Base-by-base conservation (phyloP, 192 early-diverging fungal species). In the Podila epigama region DNA sequence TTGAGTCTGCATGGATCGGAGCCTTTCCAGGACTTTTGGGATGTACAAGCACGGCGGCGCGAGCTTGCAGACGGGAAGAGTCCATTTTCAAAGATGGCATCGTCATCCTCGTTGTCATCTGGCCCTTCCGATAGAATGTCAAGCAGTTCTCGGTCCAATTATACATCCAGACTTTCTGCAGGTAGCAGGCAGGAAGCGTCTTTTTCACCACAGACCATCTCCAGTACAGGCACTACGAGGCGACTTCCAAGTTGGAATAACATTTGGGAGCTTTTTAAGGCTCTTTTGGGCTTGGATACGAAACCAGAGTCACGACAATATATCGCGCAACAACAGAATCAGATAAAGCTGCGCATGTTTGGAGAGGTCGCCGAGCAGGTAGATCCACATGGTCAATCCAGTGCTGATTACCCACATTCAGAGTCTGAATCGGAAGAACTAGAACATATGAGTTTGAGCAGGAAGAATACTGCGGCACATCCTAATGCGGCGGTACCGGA, bases 1-100 rank as follows among this genome's bases (percentile, higher is more conserved):
- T 51, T 77, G 13, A 77, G 60, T n/a, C 44, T 77, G 33, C 73
- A 77, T 44, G 73, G 73, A 16, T 66, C 73, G 9, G 65, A 77
- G 34, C 48, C 65, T 2, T 77, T 77, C 40, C 32, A 58, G 28
- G 32, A 51, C 40, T 50, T 77, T 0, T 77, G 73, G 73, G 65
- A 68, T 60, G 66, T 68, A 20, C 73, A 64, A 31, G 68, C 63
- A 33, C 60, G 73, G 9, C 65, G 66, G 3, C 73, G 66, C 11
- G 73, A 77, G 40, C 20, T 77, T 59, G 41, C 60, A 7, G 73
- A 77, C 22, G 73, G 70, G 6, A 62, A 50, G 6, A 61, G 35
- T 35, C 28, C 63, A 0, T 66, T 75, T 39, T 66, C 70, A 44
- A 58, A 64, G 55, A 15, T 25, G 22, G 5, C 52, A n/a, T 52